Evolutionary conservation across 352 stramenopile species (phyloP).

Genomic region (Hyaloperonospora brassicae): DNA sequence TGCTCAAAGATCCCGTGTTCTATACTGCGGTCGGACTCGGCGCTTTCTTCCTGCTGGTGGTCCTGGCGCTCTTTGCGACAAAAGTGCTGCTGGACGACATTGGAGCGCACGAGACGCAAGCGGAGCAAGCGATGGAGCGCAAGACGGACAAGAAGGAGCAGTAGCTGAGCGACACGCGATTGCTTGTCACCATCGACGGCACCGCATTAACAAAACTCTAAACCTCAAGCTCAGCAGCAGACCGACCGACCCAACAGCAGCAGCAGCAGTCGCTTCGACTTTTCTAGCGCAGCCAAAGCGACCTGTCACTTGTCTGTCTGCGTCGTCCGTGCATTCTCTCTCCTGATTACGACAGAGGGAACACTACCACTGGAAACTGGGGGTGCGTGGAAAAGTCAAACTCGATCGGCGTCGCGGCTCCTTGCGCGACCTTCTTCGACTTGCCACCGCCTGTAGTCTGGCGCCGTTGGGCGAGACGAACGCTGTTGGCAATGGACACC

Average conservation of each 20-base stretch:
- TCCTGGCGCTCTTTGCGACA: slow-evolving; percentile 50
- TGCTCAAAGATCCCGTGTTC: slow-evolving; percentile 59
- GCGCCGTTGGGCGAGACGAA: slow-evolving; percentile 45
- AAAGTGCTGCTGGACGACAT: slow-evolving; percentile 55
- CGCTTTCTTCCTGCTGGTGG: slow-evolving; percentile 40
- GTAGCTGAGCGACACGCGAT: slow-evolving; percentile 3
- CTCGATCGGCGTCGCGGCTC: slow-evolving; percentile 19
- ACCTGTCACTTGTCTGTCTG: not conserved
- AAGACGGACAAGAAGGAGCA: slow-evolving; percentile 21
- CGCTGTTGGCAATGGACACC: slow-evolving; percentile 55
- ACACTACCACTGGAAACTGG: slow-evolving; percentile 58
- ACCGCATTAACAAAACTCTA: not conserved
- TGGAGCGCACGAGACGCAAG: slow-evolving; percentile 34
- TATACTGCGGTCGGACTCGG: slow-evolving; percentile 36
- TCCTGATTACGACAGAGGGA: slow-evolving; percentile 15
- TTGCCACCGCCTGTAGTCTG: slow-evolving; percentile 30
- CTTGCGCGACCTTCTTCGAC: slow-evolving; percentile 13
- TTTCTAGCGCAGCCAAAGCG: not conserved
- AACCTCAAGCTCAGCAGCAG: too few relatives aligned
- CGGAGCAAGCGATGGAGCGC: slow-evolving; percentile 10
- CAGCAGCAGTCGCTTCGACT: too few relatives aligned
- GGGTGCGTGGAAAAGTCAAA: slow-evolving; percentile 64
- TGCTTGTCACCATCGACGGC: not conserved
- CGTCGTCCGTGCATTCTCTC: not conserved
- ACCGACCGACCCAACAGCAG: too few relatives aligned